Evolutionary conservation across 345 rosid genomes (phyloP).

Genomic region (Melaleuca quinquenervia): DNA sequence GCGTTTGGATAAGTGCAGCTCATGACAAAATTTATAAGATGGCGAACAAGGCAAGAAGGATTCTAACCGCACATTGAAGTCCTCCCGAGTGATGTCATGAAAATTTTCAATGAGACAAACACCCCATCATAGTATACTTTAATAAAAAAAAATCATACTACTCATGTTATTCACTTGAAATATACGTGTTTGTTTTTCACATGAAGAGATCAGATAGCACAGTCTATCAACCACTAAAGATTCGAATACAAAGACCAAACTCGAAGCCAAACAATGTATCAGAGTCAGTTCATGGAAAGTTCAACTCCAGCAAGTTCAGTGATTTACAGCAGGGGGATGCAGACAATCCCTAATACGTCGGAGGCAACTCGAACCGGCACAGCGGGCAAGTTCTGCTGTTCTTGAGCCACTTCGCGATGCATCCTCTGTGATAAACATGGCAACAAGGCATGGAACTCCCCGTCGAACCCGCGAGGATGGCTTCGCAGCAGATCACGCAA

Average conservation of each 20-base stretch:
- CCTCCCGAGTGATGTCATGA: too few species aligned
- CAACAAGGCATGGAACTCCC: neutral
- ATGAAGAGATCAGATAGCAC: neutral
- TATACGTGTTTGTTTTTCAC: neutral
- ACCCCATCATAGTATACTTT: fast-evolving
- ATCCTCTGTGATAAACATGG: neutral
- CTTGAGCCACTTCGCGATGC: neutral
- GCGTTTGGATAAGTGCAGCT: too few species aligned
- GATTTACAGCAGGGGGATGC: neutral
- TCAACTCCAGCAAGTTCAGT: neutral
- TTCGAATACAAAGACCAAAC: neutral
- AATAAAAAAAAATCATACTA: neutral
- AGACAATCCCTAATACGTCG: neutral
- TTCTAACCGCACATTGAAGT: too few species aligned
- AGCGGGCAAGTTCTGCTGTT: neutral
- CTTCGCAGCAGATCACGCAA: neutral
- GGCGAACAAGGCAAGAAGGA: too few species aligned
- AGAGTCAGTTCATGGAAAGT: neutral
- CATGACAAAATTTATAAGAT: too few species aligned
- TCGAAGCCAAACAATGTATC: neutral
- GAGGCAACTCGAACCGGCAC: neutral
- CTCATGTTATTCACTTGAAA: neutral
- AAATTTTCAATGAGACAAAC: neutral
- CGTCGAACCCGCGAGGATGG: neutral
- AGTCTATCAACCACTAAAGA: neutral